Evolutionary conservation across 2,329 filamentous ascomycete species (phyloP).

Genomic region (Stachybotrys chartarum): DNA sequence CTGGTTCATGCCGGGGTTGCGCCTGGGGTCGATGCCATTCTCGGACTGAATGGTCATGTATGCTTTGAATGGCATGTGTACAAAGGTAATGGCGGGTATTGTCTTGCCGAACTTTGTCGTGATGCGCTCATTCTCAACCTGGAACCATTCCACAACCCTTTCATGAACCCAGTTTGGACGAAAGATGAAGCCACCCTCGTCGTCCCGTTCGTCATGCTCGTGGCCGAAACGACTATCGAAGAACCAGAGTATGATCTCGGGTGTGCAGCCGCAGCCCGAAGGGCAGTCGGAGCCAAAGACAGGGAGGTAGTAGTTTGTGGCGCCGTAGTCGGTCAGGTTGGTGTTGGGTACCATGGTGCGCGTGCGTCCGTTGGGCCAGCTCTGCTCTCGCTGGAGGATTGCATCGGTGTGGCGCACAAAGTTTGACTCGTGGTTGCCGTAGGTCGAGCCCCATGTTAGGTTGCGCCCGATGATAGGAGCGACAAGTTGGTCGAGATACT

Average conservation of each 20-base stretch:
- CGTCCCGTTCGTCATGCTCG: conserved; percentile 1
- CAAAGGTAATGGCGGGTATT: conserved; percentile 40
- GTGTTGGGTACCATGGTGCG: neutral
- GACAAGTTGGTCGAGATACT: conserved; percentile 42
- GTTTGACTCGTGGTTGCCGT: conserved; percentile 53
- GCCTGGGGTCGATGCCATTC: conserved; percentile 15
- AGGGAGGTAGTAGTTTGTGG: conserved; percentile 36
- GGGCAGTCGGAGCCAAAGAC: conserved; percentile 26
- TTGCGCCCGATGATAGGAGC: conserved; percentile 35
- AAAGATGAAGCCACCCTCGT: conserved; percentile 11
- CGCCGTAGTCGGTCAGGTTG: conserved; percentile 15
- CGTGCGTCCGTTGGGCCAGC: neutral
- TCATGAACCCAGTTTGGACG: conserved; percentile 35
- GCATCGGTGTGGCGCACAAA: conserved; percentile 7
- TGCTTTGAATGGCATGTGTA: conserved; percentile 39
- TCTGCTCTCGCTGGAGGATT: neutral
- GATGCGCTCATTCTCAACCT: conserved; percentile 21
- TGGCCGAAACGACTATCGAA: conserved; percentile 51
- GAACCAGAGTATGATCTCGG: conserved; percentile 54
- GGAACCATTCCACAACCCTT: conserved; percentile 38
- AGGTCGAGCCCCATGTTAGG: conserved; percentile 48
- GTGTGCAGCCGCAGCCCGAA: conserved; percentile 16
- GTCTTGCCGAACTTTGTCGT: conserved; percentile 18
- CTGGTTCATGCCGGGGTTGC: conserved; percentile 25
- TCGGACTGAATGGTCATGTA: conserved; percentile 29